phyloP scores from a whole-genome alignment of 805 yeast genomes.

The Osmozyma mogii region DNA sequence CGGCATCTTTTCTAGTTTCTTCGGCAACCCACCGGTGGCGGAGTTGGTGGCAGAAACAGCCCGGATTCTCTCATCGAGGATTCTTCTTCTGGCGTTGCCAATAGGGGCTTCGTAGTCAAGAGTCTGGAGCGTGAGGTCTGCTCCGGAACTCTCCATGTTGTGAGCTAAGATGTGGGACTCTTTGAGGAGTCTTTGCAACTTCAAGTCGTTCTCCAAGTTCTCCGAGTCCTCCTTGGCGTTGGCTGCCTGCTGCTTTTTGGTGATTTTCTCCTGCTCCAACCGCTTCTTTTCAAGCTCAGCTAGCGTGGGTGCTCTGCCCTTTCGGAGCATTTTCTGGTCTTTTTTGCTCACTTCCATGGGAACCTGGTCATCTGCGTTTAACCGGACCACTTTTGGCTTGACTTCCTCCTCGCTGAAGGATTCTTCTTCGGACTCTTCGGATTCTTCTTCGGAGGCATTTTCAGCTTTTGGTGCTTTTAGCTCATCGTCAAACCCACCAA shows the following conservation, averaged over 20 bases:
- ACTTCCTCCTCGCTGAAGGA: conserved; percentile 9
- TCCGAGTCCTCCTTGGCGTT: conserved; percentile 36
- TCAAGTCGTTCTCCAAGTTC: conserved; percentile 62
- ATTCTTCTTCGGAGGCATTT: conserved; percentile 1
- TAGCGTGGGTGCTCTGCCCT: conserved; percentile 55
- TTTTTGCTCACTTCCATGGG: conserved; percentile 26
- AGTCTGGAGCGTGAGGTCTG: conserved; percentile 56
- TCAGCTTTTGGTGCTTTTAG: background rate
- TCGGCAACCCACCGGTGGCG: conserved; percentile 34
- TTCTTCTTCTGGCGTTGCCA: conserved; percentile 63
- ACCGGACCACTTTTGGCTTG: conserved; percentile 42
- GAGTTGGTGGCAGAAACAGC: conserved; percentile 36
- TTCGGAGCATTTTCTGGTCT: conserved; percentile 45
- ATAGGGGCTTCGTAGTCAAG: conserved; percentile 53
- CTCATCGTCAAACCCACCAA: conserved; percentile 5
- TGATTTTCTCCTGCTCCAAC: conserved; percentile 17
- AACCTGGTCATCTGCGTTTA: conserved; percentile 22
- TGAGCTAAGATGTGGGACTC: conserved; percentile 62
- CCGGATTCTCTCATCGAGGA: conserved; percentile 51
- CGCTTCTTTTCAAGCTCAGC: conserved; percentile 21
- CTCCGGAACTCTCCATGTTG: conserved; percentile 48
- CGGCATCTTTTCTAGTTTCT: conserved; percentile 70
- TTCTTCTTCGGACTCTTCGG: conserved; percentile 1
- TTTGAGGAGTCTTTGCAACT: conserved; percentile 56
- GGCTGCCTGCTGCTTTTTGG: conserved; percentile 27